phyloP scores from a whole-genome alignment of 2,329 filamentous ascomycete genomes.

The Monosporascus cannonballus region DNA sequence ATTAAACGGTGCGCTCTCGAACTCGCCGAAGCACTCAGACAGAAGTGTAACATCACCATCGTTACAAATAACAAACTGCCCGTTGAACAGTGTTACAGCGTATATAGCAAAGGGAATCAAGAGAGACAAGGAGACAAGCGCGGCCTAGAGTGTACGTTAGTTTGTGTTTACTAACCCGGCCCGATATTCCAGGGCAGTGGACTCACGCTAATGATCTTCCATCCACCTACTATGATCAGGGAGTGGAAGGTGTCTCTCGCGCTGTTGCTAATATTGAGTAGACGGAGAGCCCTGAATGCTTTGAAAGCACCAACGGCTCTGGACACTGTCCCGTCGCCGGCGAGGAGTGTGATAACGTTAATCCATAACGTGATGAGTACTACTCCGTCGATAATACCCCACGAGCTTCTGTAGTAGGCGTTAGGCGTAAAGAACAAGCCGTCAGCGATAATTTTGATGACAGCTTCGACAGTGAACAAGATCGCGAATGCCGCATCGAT shows the following conservation, averaged over 20 bases:
- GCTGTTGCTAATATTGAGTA: conserved; percentile 94
- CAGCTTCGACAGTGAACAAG: conserved; percentile 78
- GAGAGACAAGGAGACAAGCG: conserved; percentile 89
- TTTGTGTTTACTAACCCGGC: neutral
- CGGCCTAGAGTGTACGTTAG: conserved; percentile 45
- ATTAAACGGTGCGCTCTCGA: conserved; percentile 65
- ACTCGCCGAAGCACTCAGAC: conserved; percentile 80
- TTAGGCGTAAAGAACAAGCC: conserved; percentile 96
- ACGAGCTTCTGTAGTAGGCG: conserved; percentile 91
- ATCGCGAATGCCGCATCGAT: conserved; percentile 84
- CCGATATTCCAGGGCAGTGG: neutral
- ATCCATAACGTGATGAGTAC: conserved; percentile 94
- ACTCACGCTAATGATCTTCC: conserved; percentile 82
- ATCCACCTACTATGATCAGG: conserved; percentile 86
- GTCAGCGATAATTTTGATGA: conserved; percentile 91
- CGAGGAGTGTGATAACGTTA: conserved; percentile 79
- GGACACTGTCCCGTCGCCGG: conserved; percentile 77
- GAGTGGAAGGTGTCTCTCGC: conserved; percentile 95
- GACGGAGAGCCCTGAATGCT: conserved; percentile 79
- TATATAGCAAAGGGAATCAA: conserved; percentile 97
- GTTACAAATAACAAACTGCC: conserved; percentile 75
- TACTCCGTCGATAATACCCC: conserved; percentile 91
- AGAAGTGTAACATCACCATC: conserved; percentile 53
- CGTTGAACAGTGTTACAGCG: conserved; percentile 86
- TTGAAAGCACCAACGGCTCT: conserved; percentile 95